Conservation (phyloP, 2,329 filamentous ascomycete species). For the Hysterium pulicare region DNA sequence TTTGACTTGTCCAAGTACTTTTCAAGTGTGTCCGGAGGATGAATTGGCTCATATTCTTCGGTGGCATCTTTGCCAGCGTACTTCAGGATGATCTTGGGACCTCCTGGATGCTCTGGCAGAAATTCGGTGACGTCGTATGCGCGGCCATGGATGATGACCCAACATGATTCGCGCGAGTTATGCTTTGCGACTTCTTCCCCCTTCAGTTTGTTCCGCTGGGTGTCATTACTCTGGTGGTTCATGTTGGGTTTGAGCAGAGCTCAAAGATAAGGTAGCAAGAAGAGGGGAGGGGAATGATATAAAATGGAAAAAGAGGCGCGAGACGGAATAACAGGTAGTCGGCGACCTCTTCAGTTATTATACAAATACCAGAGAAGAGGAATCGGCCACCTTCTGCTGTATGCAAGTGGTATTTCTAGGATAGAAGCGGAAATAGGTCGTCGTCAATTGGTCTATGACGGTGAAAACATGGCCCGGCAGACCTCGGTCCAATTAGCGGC, state of each 20-base stretch:
- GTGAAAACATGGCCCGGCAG: too few relatives aligned
- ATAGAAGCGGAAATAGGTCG: neutral
- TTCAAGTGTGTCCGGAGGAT: constrained; percentile 80
- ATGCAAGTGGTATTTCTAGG: neutral
- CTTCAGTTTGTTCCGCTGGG: constrained; percentile 43
- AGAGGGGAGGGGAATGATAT: neutral
- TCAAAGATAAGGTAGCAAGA: neutral
- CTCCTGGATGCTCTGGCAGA: constrained; percentile 85
- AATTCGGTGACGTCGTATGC: constrained; percentile 90
- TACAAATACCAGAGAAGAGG: too few relatives aligned
- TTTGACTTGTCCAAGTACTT: constrained; percentile 80
- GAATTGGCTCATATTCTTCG: constrained; percentile 85
- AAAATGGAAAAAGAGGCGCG: neutral
- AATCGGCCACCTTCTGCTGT: too few relatives aligned
- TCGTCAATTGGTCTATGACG: neutral
- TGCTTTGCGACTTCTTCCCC: constrained; percentile 62
- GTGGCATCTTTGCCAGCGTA: constrained; percentile 95
- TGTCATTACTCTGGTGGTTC: constrained; percentile 44
- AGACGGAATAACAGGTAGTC: neutral
- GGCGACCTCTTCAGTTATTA: too few relatives aligned
- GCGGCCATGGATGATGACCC: constrained; percentile 86
- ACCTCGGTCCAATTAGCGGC: neutral
- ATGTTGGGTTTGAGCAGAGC: constrained; percentile 24
- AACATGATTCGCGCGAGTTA: constrained; percentile 78
- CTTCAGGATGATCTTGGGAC: constrained; percentile 90